Conservation (phyloP, 108 stramenopile species). For the Cyclotella baltica region DNA sequence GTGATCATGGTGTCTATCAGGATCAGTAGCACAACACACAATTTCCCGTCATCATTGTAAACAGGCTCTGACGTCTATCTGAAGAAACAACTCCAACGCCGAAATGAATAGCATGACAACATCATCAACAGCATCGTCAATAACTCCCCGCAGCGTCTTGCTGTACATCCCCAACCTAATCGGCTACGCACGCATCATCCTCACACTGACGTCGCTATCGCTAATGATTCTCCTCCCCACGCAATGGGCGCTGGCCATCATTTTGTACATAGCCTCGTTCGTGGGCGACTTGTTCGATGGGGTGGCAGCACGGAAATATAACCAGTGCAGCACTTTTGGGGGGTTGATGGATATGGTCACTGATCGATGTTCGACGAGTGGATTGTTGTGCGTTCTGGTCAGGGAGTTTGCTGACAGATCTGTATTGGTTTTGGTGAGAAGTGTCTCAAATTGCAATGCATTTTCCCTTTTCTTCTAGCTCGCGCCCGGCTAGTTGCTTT, state of each 20-base stretch:
- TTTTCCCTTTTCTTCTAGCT: conserved; percentile 7
- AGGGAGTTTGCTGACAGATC: conserved; percentile 57
- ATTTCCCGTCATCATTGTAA: not conserved
- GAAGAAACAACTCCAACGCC: no score
- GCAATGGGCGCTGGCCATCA: conserved; percentile 67
- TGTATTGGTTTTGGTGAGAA: conserved; percentile 57
- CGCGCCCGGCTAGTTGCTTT: not conserved
- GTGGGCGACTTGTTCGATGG: conserved; percentile 97
- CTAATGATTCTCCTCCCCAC: conserved; percentile 70
- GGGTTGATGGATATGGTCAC: conserved; percentile 98
- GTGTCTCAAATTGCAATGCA: not conserved
- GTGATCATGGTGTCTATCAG: no score
- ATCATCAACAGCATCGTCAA: not conserved
- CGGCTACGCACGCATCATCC: conserved; percentile 82
- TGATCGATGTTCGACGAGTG: conserved; percentile 94
- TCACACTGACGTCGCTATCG: conserved; percentile 63
- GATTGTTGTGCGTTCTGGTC: conserved; percentile 71
- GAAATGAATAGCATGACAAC: not conserved
- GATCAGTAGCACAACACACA: not conserved
- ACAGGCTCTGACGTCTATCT: no score
- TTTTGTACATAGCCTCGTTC: conserved; percentile 90
- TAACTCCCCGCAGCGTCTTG: conserved; percentile 68
- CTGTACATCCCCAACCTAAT: conserved; percentile 95
- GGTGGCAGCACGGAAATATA: conserved; percentile 87
- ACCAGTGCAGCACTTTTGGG: conserved; percentile 91